phyloP scores from a whole-genome alignment of 306 rosid genomes.

The Cercis canadensis region DNA sequence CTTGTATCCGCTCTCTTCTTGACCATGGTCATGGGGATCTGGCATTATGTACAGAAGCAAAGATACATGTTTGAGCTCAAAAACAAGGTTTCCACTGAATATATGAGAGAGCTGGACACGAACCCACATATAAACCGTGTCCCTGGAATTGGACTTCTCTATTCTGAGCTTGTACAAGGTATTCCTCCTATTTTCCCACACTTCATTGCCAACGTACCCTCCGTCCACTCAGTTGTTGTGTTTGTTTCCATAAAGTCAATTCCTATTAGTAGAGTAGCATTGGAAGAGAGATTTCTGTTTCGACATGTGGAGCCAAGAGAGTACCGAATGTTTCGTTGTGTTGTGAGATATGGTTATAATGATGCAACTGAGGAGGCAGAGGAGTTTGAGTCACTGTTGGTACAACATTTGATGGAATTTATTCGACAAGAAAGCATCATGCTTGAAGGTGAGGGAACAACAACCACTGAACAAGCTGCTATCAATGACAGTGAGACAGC shows the following conservation, averaged over 20 bases:
- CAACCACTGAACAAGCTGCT: not conserved
- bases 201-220: constrained; percentile 60
- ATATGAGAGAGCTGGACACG: constrained; percentile 45
- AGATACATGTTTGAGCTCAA: constrained; percentile 68
- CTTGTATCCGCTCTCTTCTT: constrained; percentile 50
- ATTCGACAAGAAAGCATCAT: constrained; percentile 47
- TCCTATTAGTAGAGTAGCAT: constrained; percentile 61
- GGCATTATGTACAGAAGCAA: constrained; percentile 82
- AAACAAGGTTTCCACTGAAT: constrained; percentile 69
- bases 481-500: not conserved
- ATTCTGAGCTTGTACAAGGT: constrained; percentile 83
- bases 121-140: constrained; percentile 54
- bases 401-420: constrained; percentile 61
- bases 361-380: constrained; percentile 49
- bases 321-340: constrained; percentile 67
- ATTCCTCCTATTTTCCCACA: constrained; percentile 85
- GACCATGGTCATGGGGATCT: constrained; percentile 59
- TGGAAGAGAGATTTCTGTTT: constrained; percentile 73
- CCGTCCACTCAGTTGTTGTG: constrained; percentile 71
- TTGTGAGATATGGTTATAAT: constrained; percentile 82
- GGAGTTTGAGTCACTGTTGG: constrained; percentile 62
- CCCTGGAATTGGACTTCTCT: constrained; percentile 74
- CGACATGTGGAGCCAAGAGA: constrained; percentile 70
- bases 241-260: constrained; percentile 75
- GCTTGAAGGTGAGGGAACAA: constrained; percentile 36